phyloP scores from a whole-genome alignment of 257 asterid species.

The Prunella vulgaris region DNA sequence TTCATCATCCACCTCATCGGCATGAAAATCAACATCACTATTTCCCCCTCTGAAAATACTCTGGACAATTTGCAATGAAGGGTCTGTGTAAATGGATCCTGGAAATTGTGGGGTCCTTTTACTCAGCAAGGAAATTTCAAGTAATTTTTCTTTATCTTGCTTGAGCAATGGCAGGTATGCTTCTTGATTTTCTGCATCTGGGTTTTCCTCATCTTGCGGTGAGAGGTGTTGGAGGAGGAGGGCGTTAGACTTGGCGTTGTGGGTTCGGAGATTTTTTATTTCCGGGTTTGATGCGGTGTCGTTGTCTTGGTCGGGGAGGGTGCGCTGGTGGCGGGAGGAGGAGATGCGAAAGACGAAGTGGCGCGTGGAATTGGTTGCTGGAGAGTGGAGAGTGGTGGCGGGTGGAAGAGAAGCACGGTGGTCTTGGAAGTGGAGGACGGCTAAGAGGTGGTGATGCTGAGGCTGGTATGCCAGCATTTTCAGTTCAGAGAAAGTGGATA shows the following conservation, averaged over 20 bases:
- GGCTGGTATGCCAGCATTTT: slow-evolving; percentile 48
- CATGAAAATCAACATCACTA: slow-evolving; percentile 1
- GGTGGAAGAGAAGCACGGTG: slow-evolving; percentile 25
- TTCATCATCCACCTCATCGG: slow-evolving; percentile 54
- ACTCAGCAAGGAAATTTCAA: slow-evolving; percentile 45
- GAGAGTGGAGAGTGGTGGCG: slow-evolving; percentile 12
- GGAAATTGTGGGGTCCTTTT: slow-evolving; percentile 76
- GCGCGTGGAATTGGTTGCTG: slow-evolving; percentile 18
- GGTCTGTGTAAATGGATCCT: slow-evolving; percentile 55
- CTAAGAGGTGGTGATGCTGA: slow-evolving; percentile 39
- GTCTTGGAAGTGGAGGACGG: slow-evolving; percentile 35
- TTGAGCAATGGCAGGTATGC: slow-evolving; percentile 19
- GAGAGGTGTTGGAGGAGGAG: slow-evolving; percentile 65
- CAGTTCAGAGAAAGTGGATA: slow-evolving; percentile 20
- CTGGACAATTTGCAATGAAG: slow-evolving; percentile 35
- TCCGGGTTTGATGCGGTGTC: slow-evolving; percentile 23
- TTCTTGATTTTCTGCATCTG: slow-evolving; percentile 30
- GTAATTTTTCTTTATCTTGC: slow-evolving; percentile 52
- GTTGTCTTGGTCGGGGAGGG: slow-evolving; percentile 35
- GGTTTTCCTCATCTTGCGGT: slow-evolving; percentile 23
- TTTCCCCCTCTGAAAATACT: slow-evolving; percentile 31
- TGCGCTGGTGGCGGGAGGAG: slow-evolving; percentile 33
- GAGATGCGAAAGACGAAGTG: slow-evolving; percentile 18
- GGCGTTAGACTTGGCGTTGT: slow-evolving; percentile 69
- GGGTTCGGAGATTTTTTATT: slow-evolving; percentile 43